Evolutionary conservation across 768 basidiomycete genomes (phyloP), one percentile per base, ranked within the genome.

Genomic region (Leucogyrophana mollusca): DNA sequence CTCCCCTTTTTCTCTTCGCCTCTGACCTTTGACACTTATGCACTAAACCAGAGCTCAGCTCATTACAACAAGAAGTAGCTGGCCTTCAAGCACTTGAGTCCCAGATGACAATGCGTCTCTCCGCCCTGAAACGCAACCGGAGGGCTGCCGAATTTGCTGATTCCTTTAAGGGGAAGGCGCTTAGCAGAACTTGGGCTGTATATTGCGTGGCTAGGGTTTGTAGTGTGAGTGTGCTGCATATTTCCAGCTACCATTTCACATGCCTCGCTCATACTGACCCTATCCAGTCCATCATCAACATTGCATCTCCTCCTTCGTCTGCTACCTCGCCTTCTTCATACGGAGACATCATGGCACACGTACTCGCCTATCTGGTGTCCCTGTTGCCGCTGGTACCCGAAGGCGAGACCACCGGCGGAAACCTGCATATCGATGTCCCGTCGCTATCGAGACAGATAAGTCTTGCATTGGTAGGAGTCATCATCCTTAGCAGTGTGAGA

Each of bases 401-500:
- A 20, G 41, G 41, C 14, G 38, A 40, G 18, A 54, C 54, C 32
- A 51, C 54, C 22, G 57, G 64, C n/a, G 57, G 62, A 22, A 53
- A 65, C 4, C 47, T 54, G 4, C 48, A 51, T 34, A 65, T 71
- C 25, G 64, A 69, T 16, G 54, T 75, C 3, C 67, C 67, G 9
- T 66, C 69, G n/a, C 50, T 77, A 41, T 75, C 77, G 13, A 69
- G 76, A 17, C 79, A 81, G 52, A 70, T 78, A 21, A 88, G 87
- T 57, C 71, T 92, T 7, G 67, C 72, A 1, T 73, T 93, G 11
- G 85, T 91, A 22, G 90, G 90, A 11, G 66, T 80, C 38, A 87
- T 93, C 59, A 86, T 93, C 47, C 56, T 88, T 14, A 82, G 77
- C 38, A 88, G 84, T 48, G 76, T 93, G 25, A 71, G 87, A 24